Percentiles rank a stretch among this genome's conserved stretches.
phyloP scores from a whole-genome alignment of 2,329 filamentous ascomycete species.

The Cladosporium cucumerinum region DNA sequence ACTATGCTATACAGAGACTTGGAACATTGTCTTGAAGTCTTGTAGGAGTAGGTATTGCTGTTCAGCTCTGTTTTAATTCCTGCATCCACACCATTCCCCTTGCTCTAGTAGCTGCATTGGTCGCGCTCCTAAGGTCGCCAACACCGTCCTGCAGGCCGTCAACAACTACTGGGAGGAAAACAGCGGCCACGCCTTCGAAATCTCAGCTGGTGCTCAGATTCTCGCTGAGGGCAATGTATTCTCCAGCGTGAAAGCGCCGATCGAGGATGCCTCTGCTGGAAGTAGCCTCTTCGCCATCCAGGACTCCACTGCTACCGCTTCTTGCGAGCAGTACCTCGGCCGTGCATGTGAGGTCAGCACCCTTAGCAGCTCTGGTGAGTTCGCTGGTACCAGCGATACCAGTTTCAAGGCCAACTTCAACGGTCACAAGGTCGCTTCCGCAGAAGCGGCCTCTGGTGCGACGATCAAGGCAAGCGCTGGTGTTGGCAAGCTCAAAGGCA shows the following conservation, averaged over 20 bases:
- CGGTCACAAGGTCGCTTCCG: slow-evolving; percentile 52
- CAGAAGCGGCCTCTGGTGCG: slow-evolving; percentile 35
- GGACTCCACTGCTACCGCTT: slow-evolving; percentile 16
- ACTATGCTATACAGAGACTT: not conserved
- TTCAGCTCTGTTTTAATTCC: not conserved
- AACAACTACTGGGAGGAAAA: slow-evolving; percentile 62
- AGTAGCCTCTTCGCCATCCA: slow-evolving; percentile 40
- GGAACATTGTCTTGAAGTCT: not conserved
- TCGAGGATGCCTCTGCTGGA: slow-evolving; percentile 36
- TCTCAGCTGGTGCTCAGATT: slow-evolving; percentile 39
- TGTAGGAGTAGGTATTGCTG: not conserved
- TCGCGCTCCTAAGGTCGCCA: slow-evolving; percentile 55
- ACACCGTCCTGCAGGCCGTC: slow-evolving; percentile 58
- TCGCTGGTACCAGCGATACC: slow-evolving; percentile 36
- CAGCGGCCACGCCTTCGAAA: slow-evolving; percentile 57
- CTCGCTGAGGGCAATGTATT: slow-evolving; percentile 59
- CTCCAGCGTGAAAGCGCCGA: slow-evolving; percentile 49
- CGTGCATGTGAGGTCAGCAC: slow-evolving; percentile 51
- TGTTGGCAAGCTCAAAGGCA: slow-evolving; percentile 39
- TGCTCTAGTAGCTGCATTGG: slow-evolving; percentile 32
- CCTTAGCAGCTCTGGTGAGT: slow-evolving; percentile 23
- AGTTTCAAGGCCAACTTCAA: slow-evolving; percentile 51
- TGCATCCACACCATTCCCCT: not conserved
- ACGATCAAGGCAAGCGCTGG: slow-evolving; percentile 44
- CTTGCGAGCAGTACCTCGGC: slow-evolving; percentile 38